These are phyloP conservation scores for Tremella fuciformis DNA, from an alignment of 768 basidiomycete genomes.

Conservation along the genomic window DNA sequence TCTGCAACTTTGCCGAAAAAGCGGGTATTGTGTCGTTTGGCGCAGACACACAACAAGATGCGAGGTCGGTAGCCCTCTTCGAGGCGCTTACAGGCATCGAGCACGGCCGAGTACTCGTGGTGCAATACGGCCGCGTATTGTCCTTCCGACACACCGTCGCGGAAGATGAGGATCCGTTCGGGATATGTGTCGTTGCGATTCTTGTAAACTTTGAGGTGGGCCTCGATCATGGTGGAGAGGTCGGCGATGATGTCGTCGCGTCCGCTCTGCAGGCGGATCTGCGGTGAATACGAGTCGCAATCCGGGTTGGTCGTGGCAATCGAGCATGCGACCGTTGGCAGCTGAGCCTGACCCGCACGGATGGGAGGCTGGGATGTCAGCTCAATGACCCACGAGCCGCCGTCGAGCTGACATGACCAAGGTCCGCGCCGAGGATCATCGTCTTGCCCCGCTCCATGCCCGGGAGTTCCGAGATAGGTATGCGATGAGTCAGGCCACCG, in stretches of 20 bases:
- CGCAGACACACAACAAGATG: conserved; percentile 43
- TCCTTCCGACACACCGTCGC: conserved; percentile 50
- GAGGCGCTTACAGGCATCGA: conserved; percentile 36
- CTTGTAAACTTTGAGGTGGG: conserved; percentile 45
- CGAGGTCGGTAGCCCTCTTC: conserved; percentile 29
- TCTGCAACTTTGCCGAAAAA: conserved; percentile 42
- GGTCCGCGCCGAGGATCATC: conserved; percentile 51
- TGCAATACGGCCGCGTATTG: conserved; percentile 49
- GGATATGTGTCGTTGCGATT: conserved; percentile 38
- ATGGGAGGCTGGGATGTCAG: conserved; percentile 40
- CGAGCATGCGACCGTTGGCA: conserved; percentile 50
- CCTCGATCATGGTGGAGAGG: conserved; percentile 42
- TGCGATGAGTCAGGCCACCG: conserved; percentile 47
- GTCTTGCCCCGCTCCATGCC: conserved; percentile 44
- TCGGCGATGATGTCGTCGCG: conserved; percentile 50
- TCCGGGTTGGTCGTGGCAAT: conserved; percentile 50
- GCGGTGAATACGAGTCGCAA: conserved; percentile 36
- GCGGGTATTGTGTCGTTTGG: conserved; percentile 49
- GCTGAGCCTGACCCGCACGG: conserved; percentile 32
- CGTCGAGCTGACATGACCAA: conserved; percentile 29
- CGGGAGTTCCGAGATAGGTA: conserved; percentile 35
- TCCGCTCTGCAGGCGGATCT: conserved; percentile 49
- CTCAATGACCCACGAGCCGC: neutral
- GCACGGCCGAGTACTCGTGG: conserved; percentile 47
- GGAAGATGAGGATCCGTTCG: conserved; percentile 49